Percentiles rank a stretch among this genome's conserved stretches.
phyloP scores from a whole-genome alignment of 1,284 basidiomycete species.

The Apiotrichum gamsii region DNA sequence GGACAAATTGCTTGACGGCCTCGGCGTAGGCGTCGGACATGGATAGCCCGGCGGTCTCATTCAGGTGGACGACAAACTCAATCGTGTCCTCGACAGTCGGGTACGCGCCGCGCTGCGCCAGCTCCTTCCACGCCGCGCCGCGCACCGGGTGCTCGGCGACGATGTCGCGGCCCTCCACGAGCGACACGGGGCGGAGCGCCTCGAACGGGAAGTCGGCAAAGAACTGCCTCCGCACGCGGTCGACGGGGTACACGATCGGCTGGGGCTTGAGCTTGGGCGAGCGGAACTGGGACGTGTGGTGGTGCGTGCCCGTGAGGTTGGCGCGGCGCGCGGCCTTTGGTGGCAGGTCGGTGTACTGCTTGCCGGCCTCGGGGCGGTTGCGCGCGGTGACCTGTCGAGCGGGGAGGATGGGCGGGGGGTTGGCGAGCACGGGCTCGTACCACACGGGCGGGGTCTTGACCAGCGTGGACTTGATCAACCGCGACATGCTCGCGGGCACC shows the following conservation, averaged over 20 bases:
- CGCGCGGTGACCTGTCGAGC: constrained; percentile 62
- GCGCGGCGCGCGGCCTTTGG: neutral
- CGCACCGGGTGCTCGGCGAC: constrained; percentile 54
- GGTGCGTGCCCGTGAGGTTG: constrained; percentile 1
- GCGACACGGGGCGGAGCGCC: constrained; percentile 69
- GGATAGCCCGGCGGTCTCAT: constrained; percentile 59
- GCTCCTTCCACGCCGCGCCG: constrained; percentile 63
- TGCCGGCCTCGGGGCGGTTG: constrained; percentile 36
- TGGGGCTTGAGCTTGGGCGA: constrained; percentile 55
- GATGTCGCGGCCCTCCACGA: constrained; percentile 60
- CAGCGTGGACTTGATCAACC: constrained; percentile 67
- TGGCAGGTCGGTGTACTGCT: constrained; percentile 19
- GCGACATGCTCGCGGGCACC: constrained; percentile 80
- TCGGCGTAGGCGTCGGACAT: constrained; percentile 73
- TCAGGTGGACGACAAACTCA: constrained; percentile 70
- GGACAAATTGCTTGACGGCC: constrained; percentile 77
- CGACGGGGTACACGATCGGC: constrained; percentile 74
- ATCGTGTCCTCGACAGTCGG: constrained; percentile 82
- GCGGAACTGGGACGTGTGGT: constrained; percentile 44
- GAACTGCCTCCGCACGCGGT: constrained; percentile 81
- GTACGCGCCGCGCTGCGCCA: constrained; percentile 73
- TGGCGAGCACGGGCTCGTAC: constrained; percentile 76
- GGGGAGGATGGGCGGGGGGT: constrained; percentile 81
- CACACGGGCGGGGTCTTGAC: constrained; percentile 70
- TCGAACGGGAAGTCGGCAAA: constrained; percentile 96